phyloP scores from a whole-genome alignment of 176 grass and related monocot species.

The Oryza meridionalis region DNA sequence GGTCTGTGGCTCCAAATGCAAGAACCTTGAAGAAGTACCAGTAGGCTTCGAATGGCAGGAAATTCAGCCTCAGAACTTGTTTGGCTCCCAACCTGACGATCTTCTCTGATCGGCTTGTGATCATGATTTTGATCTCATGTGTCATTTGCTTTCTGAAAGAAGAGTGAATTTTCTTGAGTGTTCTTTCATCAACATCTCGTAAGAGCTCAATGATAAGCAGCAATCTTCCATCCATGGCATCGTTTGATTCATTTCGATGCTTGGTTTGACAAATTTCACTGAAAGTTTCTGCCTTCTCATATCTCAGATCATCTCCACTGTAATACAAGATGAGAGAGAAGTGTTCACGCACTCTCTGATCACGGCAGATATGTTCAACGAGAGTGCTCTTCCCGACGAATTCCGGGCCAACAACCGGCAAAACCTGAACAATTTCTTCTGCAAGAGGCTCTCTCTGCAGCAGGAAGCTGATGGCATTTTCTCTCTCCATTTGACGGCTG shows the following conservation, averaged over 20 bases:
- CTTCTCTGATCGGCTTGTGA: not conserved
- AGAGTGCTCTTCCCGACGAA: conserved; percentile 4
- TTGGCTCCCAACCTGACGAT: not conserved
- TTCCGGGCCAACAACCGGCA: not conserved
- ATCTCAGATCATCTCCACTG: no score
- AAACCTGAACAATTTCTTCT: not conserved
- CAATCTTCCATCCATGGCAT: no score
- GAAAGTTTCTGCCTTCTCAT: no score
- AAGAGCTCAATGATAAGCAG: no score
- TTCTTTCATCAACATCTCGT: no score
- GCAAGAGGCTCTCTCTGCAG: not conserved
- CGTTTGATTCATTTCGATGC: no score
- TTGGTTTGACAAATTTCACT: no score
- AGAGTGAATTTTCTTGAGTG: no score
- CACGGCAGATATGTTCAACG: conserved; percentile 1
- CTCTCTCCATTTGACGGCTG: conserved; percentile 24
- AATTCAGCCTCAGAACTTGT: not conserved
- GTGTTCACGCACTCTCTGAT: no score
- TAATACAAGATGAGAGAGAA: no score
- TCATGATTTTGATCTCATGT: not conserved
- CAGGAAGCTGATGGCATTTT: not conserved
- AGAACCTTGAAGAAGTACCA: conserved; percentile 2
- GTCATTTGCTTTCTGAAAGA: not conserved
- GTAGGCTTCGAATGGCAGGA: not conserved
- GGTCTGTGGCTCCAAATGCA: not conserved